Percentiles rank a stretch among this genome's conserved stretches.
Evolutionary conservation across 2,329 filamentous ascomycete species (phyloP).

Genomic region (Phyllosticta citrichinensis): DNA sequence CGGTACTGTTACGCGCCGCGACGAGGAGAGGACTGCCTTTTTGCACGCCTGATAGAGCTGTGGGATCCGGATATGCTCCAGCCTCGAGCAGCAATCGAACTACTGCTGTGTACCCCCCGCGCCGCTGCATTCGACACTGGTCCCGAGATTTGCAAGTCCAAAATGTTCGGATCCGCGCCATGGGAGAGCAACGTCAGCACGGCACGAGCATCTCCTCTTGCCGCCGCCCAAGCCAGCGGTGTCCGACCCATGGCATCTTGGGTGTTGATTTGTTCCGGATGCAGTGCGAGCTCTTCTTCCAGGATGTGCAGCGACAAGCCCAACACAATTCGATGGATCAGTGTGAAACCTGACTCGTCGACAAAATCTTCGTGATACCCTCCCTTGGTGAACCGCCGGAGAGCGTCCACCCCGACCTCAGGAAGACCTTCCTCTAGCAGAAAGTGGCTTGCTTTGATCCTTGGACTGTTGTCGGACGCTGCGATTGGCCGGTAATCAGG

Average conservation of each 20-base stretch:
- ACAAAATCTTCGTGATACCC: slow-evolving; percentile 15
- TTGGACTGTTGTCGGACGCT: slow-evolving; percentile 16
- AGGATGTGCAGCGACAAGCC: slow-evolving; percentile 15
- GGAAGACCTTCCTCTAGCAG: slow-evolving; percentile 16
- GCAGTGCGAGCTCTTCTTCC: slow-evolving; percentile 13
- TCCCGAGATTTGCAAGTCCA: slow-evolving; percentile 16
- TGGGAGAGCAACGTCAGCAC: slow-evolving; percentile 16
- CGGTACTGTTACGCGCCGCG: slow-evolving; percentile 20
- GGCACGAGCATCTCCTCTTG: slow-evolving; percentile 16
- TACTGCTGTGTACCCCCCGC: slow-evolving; percentile 15
- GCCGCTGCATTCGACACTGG: slow-evolving; percentile 16
- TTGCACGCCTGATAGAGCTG: slow-evolving; percentile 14
- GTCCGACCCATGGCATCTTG: slow-evolving; percentile 19
- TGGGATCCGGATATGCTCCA: slow-evolving; percentile 21
- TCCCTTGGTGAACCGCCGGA: slow-evolving; percentile 1
- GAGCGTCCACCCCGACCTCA: neutral
- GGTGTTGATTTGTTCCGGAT: slow-evolving; percentile 15
- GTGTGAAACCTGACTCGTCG: slow-evolving; percentile 17
- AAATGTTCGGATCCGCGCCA: slow-evolving; percentile 18
- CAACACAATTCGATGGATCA: slow-evolving; percentile 17
- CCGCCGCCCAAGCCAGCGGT: slow-evolving; percentile 19
- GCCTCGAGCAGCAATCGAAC: slow-evolving; percentile 20
- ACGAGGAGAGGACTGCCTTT: neutral
- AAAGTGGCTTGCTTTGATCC: slow-evolving; percentile 18
- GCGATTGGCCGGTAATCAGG: slow-evolving; percentile 20